A percentile compares a stretch with the other conserved stretches of the same genome.
Evolutionary conservation across 2,329 filamentous ascomycete genomes (phyloP).

Genomic region (Clonostachys solani): DNA sequence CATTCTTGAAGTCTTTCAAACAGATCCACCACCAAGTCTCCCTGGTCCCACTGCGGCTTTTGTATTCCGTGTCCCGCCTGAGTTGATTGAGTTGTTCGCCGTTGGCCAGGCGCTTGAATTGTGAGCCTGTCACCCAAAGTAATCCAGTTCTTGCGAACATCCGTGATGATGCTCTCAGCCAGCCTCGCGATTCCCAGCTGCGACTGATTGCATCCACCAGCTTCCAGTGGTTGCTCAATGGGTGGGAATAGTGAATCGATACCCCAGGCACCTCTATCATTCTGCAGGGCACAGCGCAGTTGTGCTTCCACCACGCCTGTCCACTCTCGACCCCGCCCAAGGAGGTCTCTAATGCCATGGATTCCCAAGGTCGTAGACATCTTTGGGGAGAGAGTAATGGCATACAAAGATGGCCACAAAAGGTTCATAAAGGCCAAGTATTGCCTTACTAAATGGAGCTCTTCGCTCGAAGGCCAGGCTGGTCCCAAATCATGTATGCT

Average conservation of each 20-base stretch:
- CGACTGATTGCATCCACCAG: too few species aligned
- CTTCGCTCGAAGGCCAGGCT: constrained; percentile 9
- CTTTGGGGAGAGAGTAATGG: constrained; percentile 7
- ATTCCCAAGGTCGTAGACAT: not conserved
- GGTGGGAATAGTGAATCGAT: too few species aligned
- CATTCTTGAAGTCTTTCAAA: constrained; percentile 22
- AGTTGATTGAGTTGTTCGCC: constrained; percentile 17
- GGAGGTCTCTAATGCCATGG: not conserved
- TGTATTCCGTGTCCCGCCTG: constrained; percentile 28
- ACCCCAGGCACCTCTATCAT: too few species aligned
- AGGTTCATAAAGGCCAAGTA: constrained; percentile 1
- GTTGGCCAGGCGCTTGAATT: constrained; percentile 29
- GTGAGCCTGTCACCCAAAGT: constrained; percentile 22
- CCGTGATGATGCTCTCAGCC: constrained; percentile 33
- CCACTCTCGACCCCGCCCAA: not conserved
- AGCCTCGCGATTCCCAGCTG: constrained; percentile 18
- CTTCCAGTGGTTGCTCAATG: too few species aligned
- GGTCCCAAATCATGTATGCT: constrained; percentile 8
- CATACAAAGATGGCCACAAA: constrained; percentile 8
- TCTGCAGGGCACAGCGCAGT: too few species aligned
- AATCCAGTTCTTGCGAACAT: constrained; percentile 41
- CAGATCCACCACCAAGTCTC: constrained; percentile 21
- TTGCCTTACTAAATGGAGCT: constrained; percentile 16
- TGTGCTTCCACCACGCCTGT: too few species aligned
- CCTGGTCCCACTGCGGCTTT: constrained; percentile 20